Base-by-base conservation (phyloP, 2,329 filamentous ascomycete species). In the Penicillium crustosum region DNA sequence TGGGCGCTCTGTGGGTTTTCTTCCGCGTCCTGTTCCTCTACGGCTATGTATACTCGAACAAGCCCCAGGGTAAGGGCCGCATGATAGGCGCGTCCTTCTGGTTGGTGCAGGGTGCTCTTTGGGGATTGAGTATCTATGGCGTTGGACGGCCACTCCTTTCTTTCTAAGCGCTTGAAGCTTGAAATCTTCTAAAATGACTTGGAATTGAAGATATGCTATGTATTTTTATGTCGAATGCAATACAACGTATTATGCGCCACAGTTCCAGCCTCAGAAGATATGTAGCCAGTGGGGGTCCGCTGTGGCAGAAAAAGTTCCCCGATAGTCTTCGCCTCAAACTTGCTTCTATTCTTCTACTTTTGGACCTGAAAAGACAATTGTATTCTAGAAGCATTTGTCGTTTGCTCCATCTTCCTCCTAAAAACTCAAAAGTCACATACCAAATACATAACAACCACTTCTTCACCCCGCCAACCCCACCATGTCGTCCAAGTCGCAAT, bases 1-100 rank as follows among this genome's bases (percentile, higher is more conserved):
- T 84, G 48, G 82, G 82, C 9, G 70, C 71, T 0, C 68, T 71
- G 2, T 87, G 84, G 84, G 73, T 79, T 9, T 67, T 82, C 8
- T 78, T 76, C 59, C 74, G 84, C 33, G 64, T 77, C 0, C 53
- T 84, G 21, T 87, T 81, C 66, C 62, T 78, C 53, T 75, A 76
- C 48, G 78, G 78, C n/a, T 80, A 80, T 53, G 72, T 80, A 3
- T 77, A 72, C 58, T 73, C 71, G 6, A 66, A 66, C 31, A 73
- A 76, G 65, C 59, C 75, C 2, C 62, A 76, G 52, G 77, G 78
- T 17, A 66, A 63, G 47, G 77, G 77, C 8, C 68, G 77, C 19
- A 57, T 64, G 39, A 55, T 72, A 3, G 78, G 78, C 9, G 55
- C 31, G 0, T 51, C 63, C 29, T 78, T 75, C 64, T 79, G 73